Evolutionary conservation across 228 moss, liverwort and hornwort species (phyloP).

Genomic region (Sphagnum fallax): DNA sequence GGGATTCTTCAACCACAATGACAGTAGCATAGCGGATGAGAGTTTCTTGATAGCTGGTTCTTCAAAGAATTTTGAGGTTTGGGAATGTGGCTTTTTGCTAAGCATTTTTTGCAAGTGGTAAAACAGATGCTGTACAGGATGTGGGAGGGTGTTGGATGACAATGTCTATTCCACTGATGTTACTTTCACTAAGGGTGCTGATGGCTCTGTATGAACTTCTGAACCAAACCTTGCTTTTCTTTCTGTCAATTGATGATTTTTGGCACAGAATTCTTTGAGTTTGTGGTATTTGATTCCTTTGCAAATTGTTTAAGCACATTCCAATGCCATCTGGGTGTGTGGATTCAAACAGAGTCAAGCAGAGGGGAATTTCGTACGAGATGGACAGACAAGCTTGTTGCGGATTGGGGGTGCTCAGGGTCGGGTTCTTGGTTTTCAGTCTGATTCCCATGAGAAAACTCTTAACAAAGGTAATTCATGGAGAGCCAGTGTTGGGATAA

Average conservation of each 20-base stretch:
- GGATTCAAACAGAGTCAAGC: constrained; percentile 75
- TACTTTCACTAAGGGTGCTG: constrained; percentile 82
- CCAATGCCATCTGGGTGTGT: too few relatives aligned
- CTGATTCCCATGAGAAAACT: constrained; percentile 98
- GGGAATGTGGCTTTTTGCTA: constrained; percentile 1
- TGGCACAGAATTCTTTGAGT: neutral
- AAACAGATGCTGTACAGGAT: constrained; percentile 92
- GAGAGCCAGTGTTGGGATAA: too few relatives aligned
- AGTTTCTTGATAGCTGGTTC: constrained; percentile 5
- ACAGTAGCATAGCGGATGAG: neutral
- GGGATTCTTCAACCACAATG: neutral
- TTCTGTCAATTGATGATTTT: neutral
- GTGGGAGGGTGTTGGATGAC: constrained; percentile 95
- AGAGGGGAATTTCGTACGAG: constrained; percentile 92
- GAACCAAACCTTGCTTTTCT: neutral
- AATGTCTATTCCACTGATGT: constrained; percentile 84
- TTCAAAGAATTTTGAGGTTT: neutral
- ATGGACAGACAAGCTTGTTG: constrained; percentile 73
- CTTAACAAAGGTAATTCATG: constrained; percentile 64
- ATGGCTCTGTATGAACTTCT: constrained; percentile 60
- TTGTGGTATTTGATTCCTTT: too few relatives aligned
- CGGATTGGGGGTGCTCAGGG: constrained; percentile 81
- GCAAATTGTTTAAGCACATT: too few relatives aligned
- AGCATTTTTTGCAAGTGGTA: constrained; percentile 14
- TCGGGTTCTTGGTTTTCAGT: constrained; percentile 87